phyloP scores from a whole-genome alignment of 441 rosid genomes.

The Gossypium davidsonii region DNA sequence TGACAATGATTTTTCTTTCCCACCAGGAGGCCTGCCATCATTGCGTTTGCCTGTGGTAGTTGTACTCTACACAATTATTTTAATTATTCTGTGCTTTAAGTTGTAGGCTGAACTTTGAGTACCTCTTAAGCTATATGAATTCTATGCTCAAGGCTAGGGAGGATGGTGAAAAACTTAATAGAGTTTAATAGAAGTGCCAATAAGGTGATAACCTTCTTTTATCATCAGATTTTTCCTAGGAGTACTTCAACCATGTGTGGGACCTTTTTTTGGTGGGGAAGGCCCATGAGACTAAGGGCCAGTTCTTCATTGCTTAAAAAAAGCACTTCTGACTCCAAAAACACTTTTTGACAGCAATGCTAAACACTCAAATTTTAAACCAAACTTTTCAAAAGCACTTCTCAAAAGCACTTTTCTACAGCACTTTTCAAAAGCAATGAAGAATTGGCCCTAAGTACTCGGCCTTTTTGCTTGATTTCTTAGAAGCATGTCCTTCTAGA shows the following conservation, averaged over 20 bases:
- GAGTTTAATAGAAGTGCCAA: neutral
- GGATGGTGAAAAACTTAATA: neutral
- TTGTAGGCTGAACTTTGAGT: neutral
- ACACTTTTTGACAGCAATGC: too few relatives aligned
- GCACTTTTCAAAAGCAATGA: too few relatives aligned
- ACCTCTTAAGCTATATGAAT: neutral
- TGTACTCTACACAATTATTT: slow-evolving; percentile 31
- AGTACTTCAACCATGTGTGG: slow-evolving; percentile 2
- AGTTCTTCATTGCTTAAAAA: too few relatives aligned
- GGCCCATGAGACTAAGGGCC: neutral
- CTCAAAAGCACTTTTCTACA: too few relatives aligned
- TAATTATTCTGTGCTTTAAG: neutral
- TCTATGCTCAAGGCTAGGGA: neutral
- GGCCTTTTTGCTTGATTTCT: neutral
- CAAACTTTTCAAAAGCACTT: too few relatives aligned
- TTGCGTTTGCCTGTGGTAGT: slow-evolving; percentile 90
- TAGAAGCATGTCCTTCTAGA: neutral
- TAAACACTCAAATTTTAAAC: too few relatives aligned
- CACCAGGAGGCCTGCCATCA: slow-evolving; percentile 69
- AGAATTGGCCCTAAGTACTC: neutral
- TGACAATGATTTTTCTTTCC: slow-evolving; percentile 54
- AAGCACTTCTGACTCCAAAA: too few relatives aligned
- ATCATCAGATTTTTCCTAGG: neutral
- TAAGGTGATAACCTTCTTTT: slow-evolving; percentile 7
- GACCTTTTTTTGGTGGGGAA: neutral